Percentiles rank a stretch among this genome's conserved stretches.
phyloP scores from a whole-genome alignment of 2,329 filamentous ascomycete species.

The Diaporthe sp. region DNA sequence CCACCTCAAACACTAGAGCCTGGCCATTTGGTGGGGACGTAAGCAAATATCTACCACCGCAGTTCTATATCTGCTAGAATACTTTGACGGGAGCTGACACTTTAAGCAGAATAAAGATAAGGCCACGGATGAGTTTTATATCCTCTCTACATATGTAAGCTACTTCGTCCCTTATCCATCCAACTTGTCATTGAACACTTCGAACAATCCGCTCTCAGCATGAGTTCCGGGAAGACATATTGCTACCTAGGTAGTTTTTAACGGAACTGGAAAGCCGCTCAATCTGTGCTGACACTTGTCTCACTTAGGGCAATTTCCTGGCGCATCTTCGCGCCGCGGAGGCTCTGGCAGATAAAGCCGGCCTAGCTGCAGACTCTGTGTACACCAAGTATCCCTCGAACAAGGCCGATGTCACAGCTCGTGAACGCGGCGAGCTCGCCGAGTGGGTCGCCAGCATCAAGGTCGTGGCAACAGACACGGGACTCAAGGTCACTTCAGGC shows the following conservation, averaged over 20 bases:
- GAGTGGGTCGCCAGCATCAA: constrained; percentile 75
- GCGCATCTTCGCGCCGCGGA: constrained; percentile 73
- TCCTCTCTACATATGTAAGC: constrained; percentile 70
- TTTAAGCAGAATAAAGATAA: constrained; percentile 64
- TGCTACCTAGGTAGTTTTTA: too few relatives aligned
- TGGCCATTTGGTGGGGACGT: constrained; percentile 77
- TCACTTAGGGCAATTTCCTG: constrained; percentile 64
- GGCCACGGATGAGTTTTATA: constrained; percentile 74
- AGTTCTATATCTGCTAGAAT: neutral
- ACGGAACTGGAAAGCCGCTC: too few relatives aligned
- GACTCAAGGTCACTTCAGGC: constrained; percentile 69
- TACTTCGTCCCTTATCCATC: neutral
- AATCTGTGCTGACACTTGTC: neutral
- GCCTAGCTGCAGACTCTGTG: constrained; percentile 60
- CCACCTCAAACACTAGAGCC: constrained; percentile 67
- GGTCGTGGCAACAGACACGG: constrained; percentile 73
- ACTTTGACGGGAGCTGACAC: neutral
- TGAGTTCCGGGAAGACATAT: too few relatives aligned
- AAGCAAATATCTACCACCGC: constrained; percentile 38
- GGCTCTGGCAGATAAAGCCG: constrained; percentile 70
- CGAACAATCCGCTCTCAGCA: too few relatives aligned
- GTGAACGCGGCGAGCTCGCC: constrained; percentile 70
- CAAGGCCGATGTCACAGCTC: constrained; percentile 61
- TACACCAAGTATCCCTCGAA: constrained; percentile 59
- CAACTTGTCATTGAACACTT: too few relatives aligned